Evolutionary conservation across 1,139 yeast species (phyloP).

Genomic region (Magnusiomyces paraingens): DNA sequence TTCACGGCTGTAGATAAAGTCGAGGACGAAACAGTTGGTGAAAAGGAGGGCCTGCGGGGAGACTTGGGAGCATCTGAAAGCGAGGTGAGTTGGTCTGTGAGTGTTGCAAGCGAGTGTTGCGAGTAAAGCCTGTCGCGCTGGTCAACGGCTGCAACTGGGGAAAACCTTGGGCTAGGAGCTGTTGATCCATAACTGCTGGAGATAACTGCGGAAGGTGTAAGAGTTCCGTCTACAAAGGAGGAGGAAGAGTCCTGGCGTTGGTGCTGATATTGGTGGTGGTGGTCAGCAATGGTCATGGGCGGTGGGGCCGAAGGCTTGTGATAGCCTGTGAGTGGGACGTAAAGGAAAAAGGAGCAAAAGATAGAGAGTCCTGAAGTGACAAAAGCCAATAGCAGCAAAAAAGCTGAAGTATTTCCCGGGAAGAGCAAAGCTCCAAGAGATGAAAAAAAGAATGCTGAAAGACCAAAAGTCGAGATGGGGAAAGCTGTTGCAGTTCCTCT

Average conservation of each 20-base stretch:
- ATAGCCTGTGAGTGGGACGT: too few species aligned
- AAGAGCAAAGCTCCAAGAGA: conserved; percentile 25
- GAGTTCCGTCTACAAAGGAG: neutral
- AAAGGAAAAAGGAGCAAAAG: too few species aligned
- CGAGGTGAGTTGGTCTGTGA: too few species aligned
- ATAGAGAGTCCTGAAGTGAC: conserved; percentile 26
- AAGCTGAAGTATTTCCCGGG: conserved; percentile 31
- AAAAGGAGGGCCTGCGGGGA: neutral
- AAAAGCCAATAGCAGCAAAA: conserved; percentile 27
- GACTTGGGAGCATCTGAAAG: neutral
- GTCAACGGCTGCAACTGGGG: too few species aligned
- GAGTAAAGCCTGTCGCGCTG: conserved; percentile 12
- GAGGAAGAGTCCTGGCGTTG: neutral
- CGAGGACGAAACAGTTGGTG: conserved; percentile 3
- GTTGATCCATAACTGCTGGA: too few species aligned
- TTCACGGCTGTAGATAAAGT: neutral
- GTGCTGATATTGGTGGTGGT: neutral
- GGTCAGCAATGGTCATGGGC: too few species aligned
- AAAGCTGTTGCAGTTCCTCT: conserved; percentile 34
- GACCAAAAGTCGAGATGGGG: conserved; percentile 35
- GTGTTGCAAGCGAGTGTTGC: conserved; percentile 12
- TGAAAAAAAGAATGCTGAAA: conserved; percentile 33
- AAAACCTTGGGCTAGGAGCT: too few species aligned
- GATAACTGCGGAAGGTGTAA: neutral
- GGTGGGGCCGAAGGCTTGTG: too few species aligned